phyloP scores from a whole-genome alignment of 306 rosid genomes.

The Dryas drummondii region DNA sequence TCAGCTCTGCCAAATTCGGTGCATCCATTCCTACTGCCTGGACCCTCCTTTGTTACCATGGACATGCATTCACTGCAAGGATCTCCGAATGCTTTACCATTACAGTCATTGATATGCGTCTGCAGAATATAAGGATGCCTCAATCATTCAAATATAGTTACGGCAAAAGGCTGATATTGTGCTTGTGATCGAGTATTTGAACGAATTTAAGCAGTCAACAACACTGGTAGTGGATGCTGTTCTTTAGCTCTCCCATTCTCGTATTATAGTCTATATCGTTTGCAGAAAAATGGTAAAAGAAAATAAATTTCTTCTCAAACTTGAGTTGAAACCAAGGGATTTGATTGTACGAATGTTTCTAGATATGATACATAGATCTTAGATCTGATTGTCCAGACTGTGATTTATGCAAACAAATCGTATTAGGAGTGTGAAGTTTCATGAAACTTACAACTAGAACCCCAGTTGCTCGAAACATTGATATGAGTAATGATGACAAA shows the following conservation, averaged over 20 bases:
- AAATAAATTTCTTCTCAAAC: neutral
- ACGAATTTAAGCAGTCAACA: neutral
- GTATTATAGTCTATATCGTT: neutral
- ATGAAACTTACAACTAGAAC: neutral
- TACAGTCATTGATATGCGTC: constrained; percentile 19
- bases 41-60: constrained; percentile 77
- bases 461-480: neutral
- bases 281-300: neutral
- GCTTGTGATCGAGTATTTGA: constrained; percentile 1
- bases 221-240: neutral
- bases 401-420: neutral
- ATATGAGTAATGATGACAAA: neutral
- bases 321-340: neutral
- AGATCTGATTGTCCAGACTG: neutral
- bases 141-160: neutral
- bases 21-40: constrained; percentile 68
- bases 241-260: constrained; percentile 1
- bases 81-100: constrained; percentile 52
- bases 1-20: constrained; percentile 38
- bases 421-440: neutral
- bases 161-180: neutral
- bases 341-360: neutral
- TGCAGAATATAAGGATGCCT: neutral
- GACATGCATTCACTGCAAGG: constrained; percentile 79
- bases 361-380: neutral